These are phyloP conservation scores for Austroboletus novae-zelandiae DNA, from an alignment of 1,284 basidiomycete genomes.

Conservation along the genomic window DNA sequence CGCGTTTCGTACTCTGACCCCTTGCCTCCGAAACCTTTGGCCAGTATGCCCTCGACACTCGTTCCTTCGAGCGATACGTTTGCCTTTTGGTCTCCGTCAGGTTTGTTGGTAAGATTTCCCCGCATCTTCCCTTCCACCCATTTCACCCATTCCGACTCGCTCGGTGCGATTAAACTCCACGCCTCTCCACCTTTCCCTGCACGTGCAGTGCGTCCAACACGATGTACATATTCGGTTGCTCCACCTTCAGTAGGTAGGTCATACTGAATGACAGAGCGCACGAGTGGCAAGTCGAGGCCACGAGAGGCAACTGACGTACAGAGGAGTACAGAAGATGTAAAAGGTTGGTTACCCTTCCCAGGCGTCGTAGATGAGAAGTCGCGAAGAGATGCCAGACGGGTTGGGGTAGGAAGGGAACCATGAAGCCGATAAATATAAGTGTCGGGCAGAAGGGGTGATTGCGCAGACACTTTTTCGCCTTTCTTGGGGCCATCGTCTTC, in stretches of 20 bases:
- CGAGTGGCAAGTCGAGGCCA: slow-evolving; percentile 95
- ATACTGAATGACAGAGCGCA: slow-evolving; percentile 93
- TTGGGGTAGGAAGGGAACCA: slow-evolving; percentile 84
- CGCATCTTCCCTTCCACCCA: slow-evolving; percentile 85
- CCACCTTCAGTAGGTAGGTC: slow-evolving; percentile 98
- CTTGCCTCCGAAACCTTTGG: slow-evolving; percentile 83
- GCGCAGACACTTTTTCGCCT: slow-evolving; percentile 50
- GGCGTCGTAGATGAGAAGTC: slow-evolving; percentile 66
- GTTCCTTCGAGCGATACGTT: slow-evolving; percentile 58
- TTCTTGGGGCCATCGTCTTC: slow-evolving; percentile 22
- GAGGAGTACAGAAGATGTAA: slow-evolving; percentile 71
- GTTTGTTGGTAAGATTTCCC: slow-evolving; percentile 35
- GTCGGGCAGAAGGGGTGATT: slow-evolving; percentile 78
- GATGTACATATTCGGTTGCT: slow-evolving; percentile 94
- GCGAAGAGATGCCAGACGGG: slow-evolving; percentile 79
- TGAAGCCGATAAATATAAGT: slow-evolving; percentile 90
- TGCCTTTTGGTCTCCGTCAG: slow-evolving; percentile 34
- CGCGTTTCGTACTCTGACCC: slow-evolving; percentile 81
- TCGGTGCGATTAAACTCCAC: slow-evolving; percentile 89
- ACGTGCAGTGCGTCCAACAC: slow-evolving; percentile 95
- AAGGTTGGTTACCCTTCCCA: slow-evolving; percentile 31
- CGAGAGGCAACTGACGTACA: slow-evolving; percentile 98
- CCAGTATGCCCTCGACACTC: slow-evolving; percentile 69
- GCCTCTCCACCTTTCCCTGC: slow-evolving; percentile 92
- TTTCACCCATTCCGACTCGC: slow-evolving; percentile 84